Evolutionary conservation across 805 yeast species (phyloP), one percentile per base, ranked within the genome.

Genomic region (Candida incommunis): DNA sequence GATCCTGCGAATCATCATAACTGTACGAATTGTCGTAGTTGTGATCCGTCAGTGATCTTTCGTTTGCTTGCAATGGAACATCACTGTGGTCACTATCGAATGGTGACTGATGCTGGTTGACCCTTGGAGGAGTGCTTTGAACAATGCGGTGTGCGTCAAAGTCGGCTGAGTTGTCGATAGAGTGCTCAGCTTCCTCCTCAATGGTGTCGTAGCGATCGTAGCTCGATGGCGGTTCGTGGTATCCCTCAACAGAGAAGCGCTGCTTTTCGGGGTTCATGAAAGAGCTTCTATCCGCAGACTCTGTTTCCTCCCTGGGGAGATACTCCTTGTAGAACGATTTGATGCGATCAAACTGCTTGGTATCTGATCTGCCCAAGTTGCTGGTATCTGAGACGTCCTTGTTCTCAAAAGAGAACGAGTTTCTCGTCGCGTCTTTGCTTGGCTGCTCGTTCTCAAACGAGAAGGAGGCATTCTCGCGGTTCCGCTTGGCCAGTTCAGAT

Each of bases 271-370:
- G 22, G 3, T 23, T 21, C 23, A 44, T 13, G 41, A 22, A 22
- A 18, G 42, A n/a, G 40, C 45, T 13, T 15, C 45, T 3, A n/a
- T 25, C 18, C 22, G 31, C 35, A 22, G 27, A 29, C 11, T 45
- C 45, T 24, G 23, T 43, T 5, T 18, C 22, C n/a, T 37, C 48
- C 11, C 27, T 43, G 3, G 54, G 50, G 48, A 54, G 41, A 44
- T 55, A 55, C 42, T 55, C 59, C 24, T 54, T 47, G 47, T 55
- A 55, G 37, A 55, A 47, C 16, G 57, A 53, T 40, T 46, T 49
- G 42, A 55, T 52, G 9, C 58, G 48, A 24, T 55, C 58, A 43
- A 53, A 55, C 40, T 51, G 52, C 41, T 51, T 54, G 21, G 56
- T 52, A 26, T 48, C 50, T 16, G 41, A 42, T 22, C 58, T 47